Conservation (phyloP, 2,329 filamentous ascomycete genomes). For the Pseudogymnoascus sp. region DNA sequence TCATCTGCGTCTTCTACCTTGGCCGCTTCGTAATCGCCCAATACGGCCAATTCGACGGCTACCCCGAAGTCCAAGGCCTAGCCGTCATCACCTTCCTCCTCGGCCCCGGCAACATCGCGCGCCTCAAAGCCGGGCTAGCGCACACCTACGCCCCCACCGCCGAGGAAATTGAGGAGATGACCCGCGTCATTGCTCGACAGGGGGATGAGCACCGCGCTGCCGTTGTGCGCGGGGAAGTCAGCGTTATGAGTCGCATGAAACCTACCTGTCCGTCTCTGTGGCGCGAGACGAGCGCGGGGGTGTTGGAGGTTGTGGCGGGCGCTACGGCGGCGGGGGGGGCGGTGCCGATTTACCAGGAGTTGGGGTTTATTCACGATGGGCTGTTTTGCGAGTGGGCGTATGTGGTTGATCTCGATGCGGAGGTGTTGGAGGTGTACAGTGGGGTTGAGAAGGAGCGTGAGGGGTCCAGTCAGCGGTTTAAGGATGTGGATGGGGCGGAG, state of each 20-base stretch:
- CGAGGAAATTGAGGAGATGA: background rate
- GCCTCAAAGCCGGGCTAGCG: constrained; percentile 20
- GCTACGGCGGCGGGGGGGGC: background rate
- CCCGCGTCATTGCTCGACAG: no score
- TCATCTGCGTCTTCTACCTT: constrained; percentile 4
- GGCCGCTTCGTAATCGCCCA: constrained; percentile 20
- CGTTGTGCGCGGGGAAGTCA: background rate
- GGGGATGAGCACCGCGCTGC: background rate
- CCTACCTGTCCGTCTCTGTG: background rate
- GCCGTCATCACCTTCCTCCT: constrained; percentile 22
- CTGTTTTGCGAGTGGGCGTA: background rate
- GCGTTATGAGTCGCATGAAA: background rate
- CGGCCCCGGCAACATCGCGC: constrained; percentile 19
- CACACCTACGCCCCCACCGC: constrained; percentile 15
- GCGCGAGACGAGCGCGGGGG: background rate
- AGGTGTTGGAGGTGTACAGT: background rate
- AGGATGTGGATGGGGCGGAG: background rate
- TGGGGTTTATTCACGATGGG: background rate
- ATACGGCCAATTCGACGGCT: constrained; percentile 26
- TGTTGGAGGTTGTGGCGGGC: background rate
- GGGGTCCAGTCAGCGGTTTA: background rate
- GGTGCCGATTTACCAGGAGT: background rate
- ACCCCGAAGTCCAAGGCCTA: constrained; percentile 21
- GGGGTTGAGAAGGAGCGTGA: background rate
- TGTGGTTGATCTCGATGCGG: background rate